Evolutionary conservation across 2,329 filamentous ascomycete species (phyloP).

Genomic region (Fusarium sp.): DNA sequence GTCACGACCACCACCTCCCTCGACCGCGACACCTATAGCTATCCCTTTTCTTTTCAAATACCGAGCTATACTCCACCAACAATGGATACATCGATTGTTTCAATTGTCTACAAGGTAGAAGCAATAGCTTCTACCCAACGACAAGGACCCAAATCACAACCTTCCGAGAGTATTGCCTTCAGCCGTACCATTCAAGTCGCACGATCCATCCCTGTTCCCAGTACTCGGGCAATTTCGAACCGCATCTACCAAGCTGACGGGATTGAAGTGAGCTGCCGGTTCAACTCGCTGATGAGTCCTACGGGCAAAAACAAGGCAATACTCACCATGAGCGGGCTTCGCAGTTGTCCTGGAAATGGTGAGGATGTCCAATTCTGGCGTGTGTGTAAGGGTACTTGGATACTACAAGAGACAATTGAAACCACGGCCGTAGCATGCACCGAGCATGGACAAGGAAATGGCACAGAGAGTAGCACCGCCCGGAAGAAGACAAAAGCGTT

Average conservation of each 20-base stretch:
- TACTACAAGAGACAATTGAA: slow-evolving; percentile 86
- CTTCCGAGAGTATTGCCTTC: slow-evolving; percentile 66
- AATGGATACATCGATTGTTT: slow-evolving; percentile 77
- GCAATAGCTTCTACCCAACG: slow-evolving; percentile 72
- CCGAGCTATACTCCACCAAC: slow-evolving; percentile 85
- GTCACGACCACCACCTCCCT: slow-evolving; percentile 5
- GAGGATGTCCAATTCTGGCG: slow-evolving; percentile 81
- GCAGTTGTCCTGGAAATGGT: slow-evolving; percentile 73
- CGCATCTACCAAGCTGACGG: slow-evolving; percentile 88
- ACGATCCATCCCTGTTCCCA: slow-evolving; percentile 78
- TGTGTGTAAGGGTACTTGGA: slow-evolving; percentile 90
- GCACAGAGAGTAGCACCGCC: not conserved
- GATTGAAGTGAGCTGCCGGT: slow-evolving; percentile 83
- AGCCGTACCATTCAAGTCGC: slow-evolving; percentile 77
- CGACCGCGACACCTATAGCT: slow-evolving; percentile 55
- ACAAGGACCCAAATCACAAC: slow-evolving; percentile 56
- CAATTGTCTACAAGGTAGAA: slow-evolving; percentile 82
- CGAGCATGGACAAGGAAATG: slow-evolving; percentile 67
- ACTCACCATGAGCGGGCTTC: slow-evolving; percentile 67
- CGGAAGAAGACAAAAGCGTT: slow-evolving; percentile 71
- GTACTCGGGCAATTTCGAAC: slow-evolving; percentile 79
- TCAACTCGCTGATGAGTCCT: slow-evolving; percentile 84
- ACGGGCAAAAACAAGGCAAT: slow-evolving; percentile 73
- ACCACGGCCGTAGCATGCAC: slow-evolving; percentile 81
- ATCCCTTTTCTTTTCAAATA: slow-evolving; percentile 88